Base-by-base conservation (phyloP, 2,329 filamentous ascomycete species). In the Tolypocladium ophioglossoides region DNA sequence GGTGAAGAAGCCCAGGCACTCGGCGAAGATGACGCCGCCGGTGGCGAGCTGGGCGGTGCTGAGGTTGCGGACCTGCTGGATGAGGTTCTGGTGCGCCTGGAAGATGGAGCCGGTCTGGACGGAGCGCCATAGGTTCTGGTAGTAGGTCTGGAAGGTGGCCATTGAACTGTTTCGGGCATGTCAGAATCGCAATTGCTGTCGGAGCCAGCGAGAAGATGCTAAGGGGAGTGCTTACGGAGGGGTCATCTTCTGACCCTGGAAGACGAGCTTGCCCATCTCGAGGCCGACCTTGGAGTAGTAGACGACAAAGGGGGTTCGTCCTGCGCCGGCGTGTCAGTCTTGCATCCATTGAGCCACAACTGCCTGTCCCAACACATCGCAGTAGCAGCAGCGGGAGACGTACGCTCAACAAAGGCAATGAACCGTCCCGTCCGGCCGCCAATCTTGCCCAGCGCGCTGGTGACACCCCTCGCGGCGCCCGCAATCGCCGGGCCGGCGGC, bases 1-100 rank as follows among this genome's bases (percentile, higher is more conserved):
- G 58, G 91, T 95, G 82, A 97, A 99, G 83, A 99, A 99, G 58
- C 94, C 94, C 62, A 99, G 75, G 51, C 90, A 81, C 77, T 99
- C 92, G 54, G 91, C 91, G 50, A 79, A 74, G 58, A 96, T 77
- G 56, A 99, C 87, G 63, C 87, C 89, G 57, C 80, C 86, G 53
- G 86, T 74, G 54, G 81, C 80, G 63, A 92, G 70, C 72, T 95
- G 86, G 63, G 83, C 78, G 61, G 74, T 77, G 72, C 83, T 86
- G 65, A 94, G 65, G 75, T 84, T 87, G 69, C 88, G 84, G 66
- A 88, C 68, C 61, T 71, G 71, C 66, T 79, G 74, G 62, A 81
- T 68, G 61, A 78, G 69, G 62, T 77, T 75, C 66, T 80, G 73
- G 55, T 85, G 78, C 62, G 82, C 77, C 67, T 78, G 73, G 62